Conservation (phyloP, 495 filamentous ascomycete species). For the Friedmanniomyces simplex region DNA sequence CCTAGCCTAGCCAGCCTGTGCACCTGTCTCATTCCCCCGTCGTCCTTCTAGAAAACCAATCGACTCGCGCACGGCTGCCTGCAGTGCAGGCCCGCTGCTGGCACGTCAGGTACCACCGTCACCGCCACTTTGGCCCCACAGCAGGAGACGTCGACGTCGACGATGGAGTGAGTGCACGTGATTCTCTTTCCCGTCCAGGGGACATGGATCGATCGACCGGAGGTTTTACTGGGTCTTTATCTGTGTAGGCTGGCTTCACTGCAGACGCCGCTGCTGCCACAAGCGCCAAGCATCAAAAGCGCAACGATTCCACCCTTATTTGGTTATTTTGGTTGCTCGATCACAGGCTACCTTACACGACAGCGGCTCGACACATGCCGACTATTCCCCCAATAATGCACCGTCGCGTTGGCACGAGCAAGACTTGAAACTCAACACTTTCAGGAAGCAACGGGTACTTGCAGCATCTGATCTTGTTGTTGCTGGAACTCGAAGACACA, state of each 20-base stretch:
- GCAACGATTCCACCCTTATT: no score
- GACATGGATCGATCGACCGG: no score
- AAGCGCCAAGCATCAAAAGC: no score
- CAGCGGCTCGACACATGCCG: background rate
- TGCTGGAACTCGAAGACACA: background rate
- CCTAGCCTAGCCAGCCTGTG: background rate
- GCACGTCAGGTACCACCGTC: slow-evolving; percentile 10
- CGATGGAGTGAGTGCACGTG: no score
- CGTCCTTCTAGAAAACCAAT: slow-evolving; percentile 11
- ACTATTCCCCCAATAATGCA: background rate
- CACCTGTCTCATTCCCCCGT: slow-evolving; percentile 15
- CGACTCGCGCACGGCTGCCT: slow-evolving; percentile 2
- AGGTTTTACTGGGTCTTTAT: no score
- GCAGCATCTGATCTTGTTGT: background rate
- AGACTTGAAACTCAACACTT: background rate
- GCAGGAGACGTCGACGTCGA: no score
- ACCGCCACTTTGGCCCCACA: slow-evolving; percentile 12
- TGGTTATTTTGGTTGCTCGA: no score
- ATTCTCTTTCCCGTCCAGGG: no score
- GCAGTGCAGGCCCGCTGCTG: slow-evolving; percentile 12
- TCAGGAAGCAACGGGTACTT: background rate
- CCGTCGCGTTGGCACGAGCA: background rate
- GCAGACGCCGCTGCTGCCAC: no score
- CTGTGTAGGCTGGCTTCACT: no score
- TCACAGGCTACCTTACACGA: background rate